Evolutionary conservation across 352 stramenopile genomes (phyloP).

Genomic region (Phytophthora pini): DNA sequence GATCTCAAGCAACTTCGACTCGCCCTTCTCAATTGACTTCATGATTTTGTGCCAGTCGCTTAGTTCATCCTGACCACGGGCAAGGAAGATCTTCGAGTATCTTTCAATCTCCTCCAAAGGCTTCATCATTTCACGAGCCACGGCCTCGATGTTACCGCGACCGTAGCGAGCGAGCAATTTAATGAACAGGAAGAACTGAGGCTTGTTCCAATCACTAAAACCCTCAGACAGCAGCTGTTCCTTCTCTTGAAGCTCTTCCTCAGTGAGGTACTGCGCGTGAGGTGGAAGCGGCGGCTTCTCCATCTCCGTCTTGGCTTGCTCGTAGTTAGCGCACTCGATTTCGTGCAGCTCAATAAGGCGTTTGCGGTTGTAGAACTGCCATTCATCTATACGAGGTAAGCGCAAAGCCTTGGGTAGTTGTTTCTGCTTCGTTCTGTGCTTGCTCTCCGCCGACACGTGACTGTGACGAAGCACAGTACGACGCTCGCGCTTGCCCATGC

Average conservation of each 20-base stretch:
- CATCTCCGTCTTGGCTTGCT: constrained; percentile 74
- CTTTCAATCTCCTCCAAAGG: constrained; percentile 76
- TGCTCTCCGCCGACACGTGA: constrained; percentile 50
- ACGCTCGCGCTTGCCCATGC: constrained; percentile 86
- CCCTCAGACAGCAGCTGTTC: constrained; percentile 87
- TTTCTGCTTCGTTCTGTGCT: constrained; percentile 74
- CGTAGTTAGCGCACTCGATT: constrained; percentile 83
- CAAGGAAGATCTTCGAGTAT: constrained; percentile 75
- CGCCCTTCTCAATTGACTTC: constrained; percentile 90
- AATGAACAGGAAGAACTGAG: constrained; percentile 88
- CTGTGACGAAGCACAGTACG: constrained; percentile 79
- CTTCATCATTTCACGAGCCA: constrained; percentile 87
- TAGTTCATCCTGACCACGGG: constrained; percentile 73
- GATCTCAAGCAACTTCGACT: constrained; percentile 89
- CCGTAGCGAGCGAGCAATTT: constrained; percentile 85
- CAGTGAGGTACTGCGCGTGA: constrained; percentile 80
- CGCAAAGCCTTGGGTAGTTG: constrained; percentile 82
- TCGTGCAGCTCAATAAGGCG: constrained; percentile 84
- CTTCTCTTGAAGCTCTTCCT: constrained; percentile 93
- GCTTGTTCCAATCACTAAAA: constrained; percentile 89
- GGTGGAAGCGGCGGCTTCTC: constrained; percentile 80
- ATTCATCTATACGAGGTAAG: constrained; percentile 87
- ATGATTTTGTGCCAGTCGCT: constrained; percentile 86
- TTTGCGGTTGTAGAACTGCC: constrained; percentile 89
- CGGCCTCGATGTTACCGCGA: constrained; percentile 73